phyloP scores from a whole-genome alignment of 2,329 filamentous ascomycete species.

The Ceratocystis cubensis region DNA sequence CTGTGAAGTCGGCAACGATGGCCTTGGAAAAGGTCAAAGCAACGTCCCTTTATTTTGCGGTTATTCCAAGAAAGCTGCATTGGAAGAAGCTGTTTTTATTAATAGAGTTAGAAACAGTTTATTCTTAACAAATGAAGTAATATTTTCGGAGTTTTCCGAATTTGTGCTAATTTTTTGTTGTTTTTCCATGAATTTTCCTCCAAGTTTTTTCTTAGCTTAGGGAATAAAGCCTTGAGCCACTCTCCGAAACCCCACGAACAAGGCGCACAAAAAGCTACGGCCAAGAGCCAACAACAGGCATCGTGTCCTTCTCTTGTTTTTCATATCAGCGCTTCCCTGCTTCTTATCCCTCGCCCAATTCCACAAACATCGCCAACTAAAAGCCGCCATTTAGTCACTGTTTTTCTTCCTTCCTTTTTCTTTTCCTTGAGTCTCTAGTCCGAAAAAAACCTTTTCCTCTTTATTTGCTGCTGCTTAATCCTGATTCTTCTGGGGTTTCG shows the following conservation, averaged over 20 bases:
- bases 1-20: not conserved
- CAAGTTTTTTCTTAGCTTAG: not conserved
- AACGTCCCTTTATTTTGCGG: slow-evolving; percentile 2
- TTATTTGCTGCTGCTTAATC: not conserved
- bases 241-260: slow-evolving; percentile 19
- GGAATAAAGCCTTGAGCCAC: not conserved
- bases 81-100: not conserved
- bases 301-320: slow-evolving; percentile 21
- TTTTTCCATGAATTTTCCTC: not conserved
- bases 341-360: not conserved
- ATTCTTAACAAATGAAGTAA: not conserved
- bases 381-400: slow-evolving; percentile 4
- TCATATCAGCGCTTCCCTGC: slow-evolving; percentile 4
- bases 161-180: not conserved
- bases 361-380: not conserved
- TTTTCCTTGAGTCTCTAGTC: not conserved
- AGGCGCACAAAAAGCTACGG: not conserved
- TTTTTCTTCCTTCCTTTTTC: slow-evolving; percentile 10
- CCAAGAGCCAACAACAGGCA: slow-evolving; percentile 12
- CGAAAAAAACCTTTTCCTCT: not conserved
- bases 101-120: not conserved
- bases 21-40: not conserved
- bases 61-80: not conserved
- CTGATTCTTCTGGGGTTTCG: too few species aligned
- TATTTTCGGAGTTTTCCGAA: not conserved